Evolutionary conservation across 208 protist genomes (phyloP), one percentile per base, ranked within the genome.

Genomic region (Crithidia bombi): DNA sequence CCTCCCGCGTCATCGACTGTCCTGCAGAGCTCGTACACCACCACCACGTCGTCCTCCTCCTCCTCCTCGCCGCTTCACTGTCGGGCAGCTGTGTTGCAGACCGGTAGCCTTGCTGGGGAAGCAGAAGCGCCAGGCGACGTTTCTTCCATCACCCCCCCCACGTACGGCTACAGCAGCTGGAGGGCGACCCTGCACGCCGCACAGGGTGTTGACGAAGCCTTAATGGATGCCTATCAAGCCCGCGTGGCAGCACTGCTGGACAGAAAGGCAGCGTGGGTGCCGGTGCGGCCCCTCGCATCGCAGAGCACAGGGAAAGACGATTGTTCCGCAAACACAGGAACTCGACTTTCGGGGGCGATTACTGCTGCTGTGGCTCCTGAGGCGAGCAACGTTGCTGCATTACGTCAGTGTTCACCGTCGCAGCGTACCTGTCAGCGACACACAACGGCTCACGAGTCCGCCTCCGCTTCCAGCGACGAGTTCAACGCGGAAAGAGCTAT

Each of bases 101-200:
- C 12, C 43, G 43, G 43, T 21, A 19, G 7, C 6, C 5, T 6
- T 9, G 33, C 36, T 44, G 36, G 36, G 9, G 19, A n/a, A n/a
- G 57, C 57, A 4, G 26, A 25, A 23, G 35, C 57, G 19, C 25
- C 39, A 5, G 43, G 23, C 9, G 58, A 65, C 26, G 58, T 54
- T 28, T 54, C 58, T 7, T 51, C 43, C 32, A 65, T n/a, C n/a
- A n/a, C 43, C 30, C 30, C 44, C 14, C 46, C 32, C 23, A 47
- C 41, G 21, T 71, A 77, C 47, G 64, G 39, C 33, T 77, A 77
- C 64, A 17, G 35, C 30, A 49, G 33, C 21, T 77, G 71, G 71
- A 63, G 61, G 5, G 64, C 70, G 38, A 38, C 64, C 4, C 50
- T 77, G 33, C 49, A 71, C 49, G 64, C 64, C 28, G 67, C 71